Evolutionary conservation across 305 asterid genomes (phyloP).

Genomic region (Fraxinus nigra): DNA sequence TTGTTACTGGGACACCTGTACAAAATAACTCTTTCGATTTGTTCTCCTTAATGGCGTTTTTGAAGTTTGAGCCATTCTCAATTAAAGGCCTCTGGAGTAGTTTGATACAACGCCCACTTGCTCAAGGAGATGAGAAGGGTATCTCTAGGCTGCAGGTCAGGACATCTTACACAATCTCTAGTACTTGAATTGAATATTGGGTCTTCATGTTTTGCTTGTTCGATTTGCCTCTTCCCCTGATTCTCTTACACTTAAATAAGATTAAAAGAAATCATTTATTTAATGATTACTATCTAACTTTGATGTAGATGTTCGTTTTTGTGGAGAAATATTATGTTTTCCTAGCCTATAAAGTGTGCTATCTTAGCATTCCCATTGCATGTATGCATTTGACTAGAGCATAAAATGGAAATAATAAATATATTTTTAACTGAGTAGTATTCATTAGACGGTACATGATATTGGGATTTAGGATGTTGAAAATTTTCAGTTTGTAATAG

Average conservation of each 20-base stretch:
- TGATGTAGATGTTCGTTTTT: background rate
- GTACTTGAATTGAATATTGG: background rate
- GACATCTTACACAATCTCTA: slow-evolving; percentile 5
- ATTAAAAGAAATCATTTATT: background rate
- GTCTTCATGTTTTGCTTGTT: background rate
- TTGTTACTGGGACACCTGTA: slow-evolving; percentile 89
- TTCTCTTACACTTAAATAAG: background rate
- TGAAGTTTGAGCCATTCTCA: slow-evolving; percentile 87
- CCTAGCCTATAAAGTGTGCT: background rate
- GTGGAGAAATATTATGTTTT: background rate
- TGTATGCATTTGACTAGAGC: slow-evolving; percentile 4
- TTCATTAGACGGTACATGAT: background rate
- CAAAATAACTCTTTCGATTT: slow-evolving; percentile 79
- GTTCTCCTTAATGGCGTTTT: slow-evolving; percentile 74
- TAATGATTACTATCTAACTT: background rate
- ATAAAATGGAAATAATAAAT: background rate
- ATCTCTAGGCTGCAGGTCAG: slow-evolving; percentile 76
- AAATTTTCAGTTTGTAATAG: background rate
- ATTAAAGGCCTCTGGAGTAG: slow-evolving; percentile 70
- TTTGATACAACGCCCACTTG: slow-evolving; percentile 78
- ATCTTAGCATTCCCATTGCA: background rate
- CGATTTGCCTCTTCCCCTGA: background rate
- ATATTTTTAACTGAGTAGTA: background rate
- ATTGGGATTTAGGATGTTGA: background rate
- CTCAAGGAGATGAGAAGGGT: slow-evolving; percentile 76